A percentile compares a stretch with the other conserved stretches of the same genome.
phyloP scores from a whole-genome alignment of 805 yeast genomes.

The Candida sithepensis region DNA sequence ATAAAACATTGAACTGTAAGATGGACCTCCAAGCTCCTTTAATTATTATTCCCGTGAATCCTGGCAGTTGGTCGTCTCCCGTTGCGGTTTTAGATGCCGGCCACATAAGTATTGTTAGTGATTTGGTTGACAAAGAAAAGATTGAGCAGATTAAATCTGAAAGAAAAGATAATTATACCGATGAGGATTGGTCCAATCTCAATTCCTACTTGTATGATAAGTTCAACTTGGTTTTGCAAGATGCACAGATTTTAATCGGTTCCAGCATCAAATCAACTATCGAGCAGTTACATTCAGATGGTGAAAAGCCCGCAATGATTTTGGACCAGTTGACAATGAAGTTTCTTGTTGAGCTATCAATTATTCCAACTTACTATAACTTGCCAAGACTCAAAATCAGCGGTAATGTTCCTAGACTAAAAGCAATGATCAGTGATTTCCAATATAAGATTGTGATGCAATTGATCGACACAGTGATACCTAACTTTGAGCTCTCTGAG shows the following conservation, averaged over 20 bases:
- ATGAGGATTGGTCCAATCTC: conserved; percentile 71
- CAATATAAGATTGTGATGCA: conserved; percentile 89
- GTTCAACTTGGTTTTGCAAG: conserved; percentile 70
- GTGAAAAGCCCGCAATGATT: conserved; percentile 52
- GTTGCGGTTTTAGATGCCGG: conserved; percentile 95
- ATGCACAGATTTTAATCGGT: conserved; percentile 87
- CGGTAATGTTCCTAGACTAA: conserved; percentile 72
- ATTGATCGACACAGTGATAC: conserved; percentile 66
- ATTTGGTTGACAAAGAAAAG: conserved; percentile 66
- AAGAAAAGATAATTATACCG: conserved; percentile 47
- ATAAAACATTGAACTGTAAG: conserved; percentile 80
- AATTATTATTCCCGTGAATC: conserved; percentile 79
- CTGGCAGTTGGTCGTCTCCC: conserved; percentile 75
- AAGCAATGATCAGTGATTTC: conserved; percentile 74
- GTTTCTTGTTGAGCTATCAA: conserved; percentile 75
- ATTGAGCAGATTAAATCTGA: conserved; percentile 68
- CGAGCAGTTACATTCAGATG: conserved; percentile 56
- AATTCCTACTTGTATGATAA: conserved; percentile 86
- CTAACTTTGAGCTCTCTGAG: conserved; percentile 36
- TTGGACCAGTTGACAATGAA: conserved; percentile 75
- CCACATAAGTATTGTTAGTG: conserved; percentile 79
- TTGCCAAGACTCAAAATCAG: conserved; percentile 70
- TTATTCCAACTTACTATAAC: conserved; percentile 73
- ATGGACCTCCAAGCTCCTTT: conserved; percentile 93
- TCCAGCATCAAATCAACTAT: conserved; percentile 75